Evolutionary conservation across 495 filamentous ascomycete species (phyloP).

Genomic region (Hypoxylon lenormandii): DNA sequence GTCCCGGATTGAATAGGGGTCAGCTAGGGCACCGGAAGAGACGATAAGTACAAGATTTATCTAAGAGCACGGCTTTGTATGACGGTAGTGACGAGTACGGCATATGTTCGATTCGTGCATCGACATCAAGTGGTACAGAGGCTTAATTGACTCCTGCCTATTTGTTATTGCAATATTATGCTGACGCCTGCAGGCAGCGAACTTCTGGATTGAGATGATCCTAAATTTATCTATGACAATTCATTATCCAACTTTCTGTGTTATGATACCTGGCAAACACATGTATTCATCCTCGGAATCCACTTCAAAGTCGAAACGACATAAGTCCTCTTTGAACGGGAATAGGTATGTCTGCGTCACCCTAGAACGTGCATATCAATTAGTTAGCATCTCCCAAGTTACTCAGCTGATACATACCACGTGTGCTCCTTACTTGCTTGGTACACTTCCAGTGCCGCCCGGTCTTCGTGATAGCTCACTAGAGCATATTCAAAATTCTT

Average conservation of each 20-base stretch:
- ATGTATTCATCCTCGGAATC: slow-evolving; percentile 54
- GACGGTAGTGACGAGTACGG: too few relatives aligned
- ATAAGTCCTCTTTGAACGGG: slow-evolving; percentile 62
- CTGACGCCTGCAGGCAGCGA: too few relatives aligned
- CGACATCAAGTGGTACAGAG: too few relatives aligned
- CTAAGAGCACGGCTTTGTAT: too few relatives aligned
- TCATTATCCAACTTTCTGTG: not conserved
- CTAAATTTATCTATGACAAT: too few relatives aligned
- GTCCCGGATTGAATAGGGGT: too few relatives aligned
- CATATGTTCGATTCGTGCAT: too few relatives aligned
- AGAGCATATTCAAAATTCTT: slow-evolving; percentile 62
- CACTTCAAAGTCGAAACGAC: slow-evolving; percentile 65
- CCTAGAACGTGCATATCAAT: slow-evolving; percentile 35
- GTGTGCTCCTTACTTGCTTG: slow-evolving; percentile 64
- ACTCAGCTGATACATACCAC: slow-evolving; percentile 46
- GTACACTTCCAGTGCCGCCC: slow-evolving; percentile 57
- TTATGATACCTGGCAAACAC: not conserved
- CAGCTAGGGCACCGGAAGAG: too few relatives aligned
- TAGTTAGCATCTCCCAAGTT: not conserved
- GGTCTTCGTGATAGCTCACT: slow-evolving; percentile 61
- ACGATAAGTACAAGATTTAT: too few relatives aligned
- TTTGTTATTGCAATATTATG: too few relatives aligned
- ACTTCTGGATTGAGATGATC: too few relatives aligned
- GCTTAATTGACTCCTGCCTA: too few relatives aligned
- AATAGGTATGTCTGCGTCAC: slow-evolving; percentile 60